Evolutionary conservation across 768 basidiomycete species (phyloP).

Genomic region (Trametes gibbosa): DNA sequence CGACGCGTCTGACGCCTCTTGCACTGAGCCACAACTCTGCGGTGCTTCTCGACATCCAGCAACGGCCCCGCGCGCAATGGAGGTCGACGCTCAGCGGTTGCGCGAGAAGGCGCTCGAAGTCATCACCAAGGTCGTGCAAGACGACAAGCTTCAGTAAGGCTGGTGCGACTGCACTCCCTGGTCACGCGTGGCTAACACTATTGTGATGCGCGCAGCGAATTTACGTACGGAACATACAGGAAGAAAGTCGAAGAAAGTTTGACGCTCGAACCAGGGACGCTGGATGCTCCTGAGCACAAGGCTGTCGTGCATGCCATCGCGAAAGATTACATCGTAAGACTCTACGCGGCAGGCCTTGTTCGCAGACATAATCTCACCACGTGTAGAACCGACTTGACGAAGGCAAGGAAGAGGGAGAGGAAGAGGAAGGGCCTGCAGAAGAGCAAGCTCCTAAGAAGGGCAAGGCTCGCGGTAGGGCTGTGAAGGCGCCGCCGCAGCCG

Average conservation of each 20-base stretch:
- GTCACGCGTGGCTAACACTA: not conserved
- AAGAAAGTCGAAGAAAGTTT: slow-evolving; percentile 47
- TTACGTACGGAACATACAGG: slow-evolving; percentile 53
- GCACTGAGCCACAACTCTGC: not conserved
- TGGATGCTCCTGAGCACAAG: slow-evolving; percentile 47
- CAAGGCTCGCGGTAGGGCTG: not conserved
- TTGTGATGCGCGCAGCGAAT: slow-evolving; percentile 32
- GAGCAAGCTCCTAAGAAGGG: no score
- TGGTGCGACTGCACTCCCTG: not conserved
- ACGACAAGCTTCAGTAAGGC: slow-evolving; percentile 32
- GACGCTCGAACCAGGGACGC: slow-evolving; percentile 39
- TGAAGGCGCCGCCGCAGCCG: not conserved
- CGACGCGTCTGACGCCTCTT: slow-evolving; percentile 7
- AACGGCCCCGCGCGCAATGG: not conserved
- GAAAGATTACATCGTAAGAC: slow-evolving; percentile 8
- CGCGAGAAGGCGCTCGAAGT: slow-evolving; percentile 33
- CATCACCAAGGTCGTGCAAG: slow-evolving; percentile 24
- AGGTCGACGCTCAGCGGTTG: slow-evolving; percentile 30
- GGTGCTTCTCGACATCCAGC: not conserved
- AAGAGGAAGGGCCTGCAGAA: not conserved
- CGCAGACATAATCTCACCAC: not conserved
- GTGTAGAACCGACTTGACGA: not conserved
- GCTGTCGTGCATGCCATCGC: slow-evolving; percentile 29
- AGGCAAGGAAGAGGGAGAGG: not conserved
- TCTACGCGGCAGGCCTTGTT: not conserved